These are phyloP conservation scores for Metarhizium album DNA, from an alignment of 2,329 filamentous ascomycete genomes.

Conservation along the genomic window DNA sequence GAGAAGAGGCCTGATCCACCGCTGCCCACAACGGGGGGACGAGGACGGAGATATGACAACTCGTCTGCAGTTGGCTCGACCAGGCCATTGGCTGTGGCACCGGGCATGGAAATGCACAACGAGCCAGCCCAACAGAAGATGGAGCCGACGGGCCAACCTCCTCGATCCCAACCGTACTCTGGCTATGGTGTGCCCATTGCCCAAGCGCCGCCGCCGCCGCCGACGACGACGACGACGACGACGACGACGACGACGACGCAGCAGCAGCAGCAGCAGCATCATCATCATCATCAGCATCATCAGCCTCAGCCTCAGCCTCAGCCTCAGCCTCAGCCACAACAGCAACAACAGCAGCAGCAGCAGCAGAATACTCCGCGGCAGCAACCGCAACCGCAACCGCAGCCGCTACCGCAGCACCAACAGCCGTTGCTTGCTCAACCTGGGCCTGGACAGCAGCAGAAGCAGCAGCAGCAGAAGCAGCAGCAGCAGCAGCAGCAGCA, in stretches of 20 bases:
- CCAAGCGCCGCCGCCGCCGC: constrained; percentile 25
- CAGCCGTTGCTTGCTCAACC: constrained; percentile 30
- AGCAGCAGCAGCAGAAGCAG: constrained; percentile 4
- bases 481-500: constrained; percentile 10
- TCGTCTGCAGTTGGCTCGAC: constrained; percentile 21
- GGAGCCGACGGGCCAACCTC: constrained; percentile 25
- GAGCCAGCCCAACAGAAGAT: constrained; percentile 36
- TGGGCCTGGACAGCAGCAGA: constrained; percentile 18
- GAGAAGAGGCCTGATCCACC: constrained; percentile 52
- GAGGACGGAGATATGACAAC: constrained; percentile 40
- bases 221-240: constrained; percentile 13
- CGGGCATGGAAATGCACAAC: constrained; percentile 30
- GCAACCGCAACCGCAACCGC: constrained; percentile 8
- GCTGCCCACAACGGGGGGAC: constrained; percentile 36
- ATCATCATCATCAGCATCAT: constrained; percentile 6
- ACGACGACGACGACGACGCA: constrained; percentile 4
- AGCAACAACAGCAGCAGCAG: constrained; percentile 10
- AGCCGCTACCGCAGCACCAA: neutral
- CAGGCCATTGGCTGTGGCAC: constrained; percentile 37
- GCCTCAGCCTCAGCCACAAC: neutral
- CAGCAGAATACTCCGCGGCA: constrained; percentile 13
- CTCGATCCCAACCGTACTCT: constrained; percentile 27
- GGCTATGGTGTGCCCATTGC: constrained; percentile 37
- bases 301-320: neutral
- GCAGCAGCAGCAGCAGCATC: constrained; percentile 16